Base-by-base conservation (phyloP, 352 stramenopile genomes). In the Globisporangium cederbergense region DNA sequence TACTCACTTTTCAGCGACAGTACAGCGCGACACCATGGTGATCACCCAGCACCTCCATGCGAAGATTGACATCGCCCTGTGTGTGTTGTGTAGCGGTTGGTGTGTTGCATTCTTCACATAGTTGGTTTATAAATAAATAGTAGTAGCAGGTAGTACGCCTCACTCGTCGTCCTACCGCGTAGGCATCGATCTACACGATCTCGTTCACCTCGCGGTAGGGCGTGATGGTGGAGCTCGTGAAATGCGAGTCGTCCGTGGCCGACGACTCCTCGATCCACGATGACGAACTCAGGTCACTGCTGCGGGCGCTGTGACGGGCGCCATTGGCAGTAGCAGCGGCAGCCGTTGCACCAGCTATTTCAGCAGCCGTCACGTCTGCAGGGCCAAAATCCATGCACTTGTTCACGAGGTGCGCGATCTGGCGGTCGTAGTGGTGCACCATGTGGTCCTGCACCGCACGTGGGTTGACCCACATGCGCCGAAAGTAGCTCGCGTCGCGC, bases 371-470 rank as follows among this genome's bases (percentile, higher is more conserved):
- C 42, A 11, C 50, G 20, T 43, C 45, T 28, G 7, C 14, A 1
- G 10, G 13, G 16, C 28, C 72, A 47, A 83, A 83, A 40, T 83
- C 78, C 57, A 90, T 71, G 67, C 79, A 88, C 42, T 88, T 67
- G 53, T 70, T 64, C 38, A 87, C 74, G 22, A 93, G 65, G 50
- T 75, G 78, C 28, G 71, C 66, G 55, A 93, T 88, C 66, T 81
- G 83, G 46, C 83, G 80, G 71, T 91, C 84, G 65, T 93, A 93
- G 65, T 93, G 84, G 62, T 93, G 81, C n/a, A 88, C 76, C 75
- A 93, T 86, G 71, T 93, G 84, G 60, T 93, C 84, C 58, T 83
- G 73, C 54, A 88, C 20, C 3, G 81, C 75, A 34, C 79, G 84
- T 2, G 77, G 65, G 32, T 74, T 93, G 52, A 86, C 73, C 70